Evolutionary conservation across 2,329 filamentous ascomycete species (phyloP), one percentile per base, ranked within the genome.

Genomic region (Alternaria burnsii): DNA sequence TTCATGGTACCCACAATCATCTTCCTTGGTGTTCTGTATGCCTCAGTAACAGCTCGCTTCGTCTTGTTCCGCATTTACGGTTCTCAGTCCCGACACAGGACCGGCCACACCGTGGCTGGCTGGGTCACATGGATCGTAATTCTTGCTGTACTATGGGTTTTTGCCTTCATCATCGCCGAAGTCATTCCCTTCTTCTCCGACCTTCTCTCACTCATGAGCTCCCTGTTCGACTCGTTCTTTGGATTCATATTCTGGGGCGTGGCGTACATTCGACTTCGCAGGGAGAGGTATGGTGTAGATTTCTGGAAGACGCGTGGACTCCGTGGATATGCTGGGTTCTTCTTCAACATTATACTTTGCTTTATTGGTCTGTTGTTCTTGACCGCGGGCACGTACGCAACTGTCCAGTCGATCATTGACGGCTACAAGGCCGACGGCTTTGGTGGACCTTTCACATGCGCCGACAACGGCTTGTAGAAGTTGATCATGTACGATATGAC

Each of bases 1-100:
- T 97, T 97, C 82, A 97, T 97, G 93, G 91, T 97, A 32, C 94
- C 94, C 0, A 97, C 94, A 0, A 85, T 97, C 66, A 93, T 97
- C 74, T 97, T 97, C 82, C 81, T 97, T 5, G 94, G 94, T 8
- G 92, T 96, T 0, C 80, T 97, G 18, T 97, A 97, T 76, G 93
- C 94, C 14, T 95, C 92, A 0, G 92, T 97, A 1, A 94, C 92
- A 4, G 91, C 91, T 1, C 90, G 94, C 30, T 97, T 97, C 81
- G 83, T 97, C 72, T 97, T 97, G 82, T 96, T 97, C 86, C 91
- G 92, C 65, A 75, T 95, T 18, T 97, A 97, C 79, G 88, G 54
- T 10, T 43, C 90, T 58, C 88, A 89, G 70, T 91, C 92, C 12
- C 86, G 85, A 61, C 94, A 97, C 81, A 89, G 94, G 83, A 88